Percentiles rank a stretch among this genome's conserved stretches.
These are phyloP conservation scores for Wickerhamiella azymoides DNA, from an alignment of 805 yeast species.

Conservation along the genomic window DNA sequence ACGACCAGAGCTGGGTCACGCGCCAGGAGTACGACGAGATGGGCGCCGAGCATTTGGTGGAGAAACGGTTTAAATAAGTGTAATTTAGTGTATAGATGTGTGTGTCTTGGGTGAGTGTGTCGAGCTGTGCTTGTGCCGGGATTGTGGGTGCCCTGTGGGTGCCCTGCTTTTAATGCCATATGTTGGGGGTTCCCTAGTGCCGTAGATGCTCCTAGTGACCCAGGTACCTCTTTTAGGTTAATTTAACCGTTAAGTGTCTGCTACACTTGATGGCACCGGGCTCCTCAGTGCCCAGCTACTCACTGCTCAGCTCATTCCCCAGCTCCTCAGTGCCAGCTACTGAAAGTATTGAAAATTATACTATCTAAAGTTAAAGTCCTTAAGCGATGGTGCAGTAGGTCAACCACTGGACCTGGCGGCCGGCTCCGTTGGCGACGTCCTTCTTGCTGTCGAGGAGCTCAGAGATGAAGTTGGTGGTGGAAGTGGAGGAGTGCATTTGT, in stretches of 20 bases:
- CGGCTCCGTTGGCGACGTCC: neutral
- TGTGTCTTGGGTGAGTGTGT: too few relatives aligned
- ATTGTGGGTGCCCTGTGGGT: too few relatives aligned
- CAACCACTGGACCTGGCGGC: neutral
- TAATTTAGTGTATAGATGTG: neutral
- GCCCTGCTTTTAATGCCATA: too few relatives aligned
- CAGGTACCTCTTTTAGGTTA: too few relatives aligned
- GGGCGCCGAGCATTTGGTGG: conserved; percentile 60
- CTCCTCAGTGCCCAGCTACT: too few relatives aligned
- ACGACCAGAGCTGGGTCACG: conserved; percentile 92
- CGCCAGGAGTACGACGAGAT: conserved; percentile 77
- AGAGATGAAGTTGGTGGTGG: neutral
- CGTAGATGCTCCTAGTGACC: too few relatives aligned
- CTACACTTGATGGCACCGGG: too few relatives aligned
- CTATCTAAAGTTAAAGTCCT: neutral
- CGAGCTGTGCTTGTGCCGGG: too few relatives aligned
- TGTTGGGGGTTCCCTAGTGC: too few relatives aligned
- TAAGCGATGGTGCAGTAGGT: neutral
- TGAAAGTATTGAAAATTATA: neutral
- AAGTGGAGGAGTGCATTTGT: neutral
- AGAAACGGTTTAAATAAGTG: conserved; percentile 12
- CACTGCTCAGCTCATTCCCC: too few relatives aligned
- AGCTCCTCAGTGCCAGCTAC: too few relatives aligned
- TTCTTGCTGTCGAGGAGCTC: neutral
- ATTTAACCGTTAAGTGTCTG: too few relatives aligned